Conservation (phyloP, 345 rosid species). For the Camelina neglecta region DNA sequence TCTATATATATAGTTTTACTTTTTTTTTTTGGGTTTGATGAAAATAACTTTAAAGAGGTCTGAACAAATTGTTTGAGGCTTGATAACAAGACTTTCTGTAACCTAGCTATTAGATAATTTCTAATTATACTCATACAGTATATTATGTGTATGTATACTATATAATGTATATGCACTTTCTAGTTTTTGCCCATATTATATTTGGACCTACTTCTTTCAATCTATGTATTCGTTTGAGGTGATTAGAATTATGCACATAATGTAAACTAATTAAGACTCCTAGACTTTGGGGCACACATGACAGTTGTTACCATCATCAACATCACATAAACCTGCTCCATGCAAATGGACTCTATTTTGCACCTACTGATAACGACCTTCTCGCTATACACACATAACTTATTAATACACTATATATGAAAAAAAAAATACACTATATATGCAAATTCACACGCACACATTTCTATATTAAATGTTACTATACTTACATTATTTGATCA, state of each 20-base stretch:
- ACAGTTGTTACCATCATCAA: constrained; percentile 57
- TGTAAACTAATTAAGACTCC: constrained; percentile 41
- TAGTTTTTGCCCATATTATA: not conserved
- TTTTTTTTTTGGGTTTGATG: not conserved
- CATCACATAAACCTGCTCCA: constrained; percentile 49
- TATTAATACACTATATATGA: not conserved
- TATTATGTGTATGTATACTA: no score
- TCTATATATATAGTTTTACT: not conserved
- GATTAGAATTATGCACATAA: constrained; percentile 1
- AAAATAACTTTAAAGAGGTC: not conserved
- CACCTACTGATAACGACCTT: constrained; percentile 55
- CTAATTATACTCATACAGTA: not conserved
- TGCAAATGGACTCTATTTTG: constrained; percentile 53
- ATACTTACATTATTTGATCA: constrained; percentile 1
- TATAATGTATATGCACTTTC: not conserved
- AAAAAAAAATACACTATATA: not conserved
- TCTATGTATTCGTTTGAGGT: not conserved
- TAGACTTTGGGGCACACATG: constrained; percentile 56
- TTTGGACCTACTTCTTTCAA: constrained; percentile 10
- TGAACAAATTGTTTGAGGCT: not conserved
- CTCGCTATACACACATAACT: constrained; percentile 15
- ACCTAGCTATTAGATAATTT: not conserved
- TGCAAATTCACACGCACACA: constrained; percentile 29
- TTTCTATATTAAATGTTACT: constrained; percentile 1
- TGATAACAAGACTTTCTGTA: no score